Evolutionary conservation across 2,329 filamentous ascomycete genomes (phyloP), one percentile per base, ranked within the genome.

Genomic region (Albifimbria verrucaria): DNA sequence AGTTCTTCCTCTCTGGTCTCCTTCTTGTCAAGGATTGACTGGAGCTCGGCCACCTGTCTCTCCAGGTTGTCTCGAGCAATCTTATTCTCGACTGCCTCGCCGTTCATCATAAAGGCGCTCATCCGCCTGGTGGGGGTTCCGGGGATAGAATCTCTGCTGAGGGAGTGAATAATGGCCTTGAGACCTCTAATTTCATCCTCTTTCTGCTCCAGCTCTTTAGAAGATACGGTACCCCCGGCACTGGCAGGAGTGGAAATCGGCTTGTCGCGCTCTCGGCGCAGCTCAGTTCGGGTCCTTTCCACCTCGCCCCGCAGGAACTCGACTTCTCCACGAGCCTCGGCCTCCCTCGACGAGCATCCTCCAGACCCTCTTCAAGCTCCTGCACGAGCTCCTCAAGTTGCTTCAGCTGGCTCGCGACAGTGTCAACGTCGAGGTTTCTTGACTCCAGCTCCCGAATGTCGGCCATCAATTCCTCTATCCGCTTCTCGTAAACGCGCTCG

Each of bases 141-240:
- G 3, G 77, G 76, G n/a, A 80, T 75, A 11, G 86, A 82, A 60
- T 90, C 90, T 56, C 91, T 82, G 68, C 92, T 96, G 36, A 99
- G 79, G 18, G 91, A 96, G 72, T 97, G 93, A 55, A 99, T 97
- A 66, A 99, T 97, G 43, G 94, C 93, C 72, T 97, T 99, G 59
- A 99, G 81, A 46, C 94, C 94, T 57, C 93, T 84, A 65, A 99
- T 97, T 75, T 99, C 94, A 63, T 99, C 94, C 64, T 99, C 93
- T 68, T 95, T 94, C 66, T 96, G 89, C 67, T 95, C 92, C 25
- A 97, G 72, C 58, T 96, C 92, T 69, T 90, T 90, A 43, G 82
- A 80, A 46, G 77, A 70, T 22, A 77, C 73, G 10, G 75, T 70
- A 2, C 78, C 76, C 11, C 78, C 76, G 23, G 67, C 69, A 50